Percentiles rank a stretch among this genome's conserved stretches.
Conservation (phyloP, 805 yeast species). For the Nakazawaea holstii region DNA sequence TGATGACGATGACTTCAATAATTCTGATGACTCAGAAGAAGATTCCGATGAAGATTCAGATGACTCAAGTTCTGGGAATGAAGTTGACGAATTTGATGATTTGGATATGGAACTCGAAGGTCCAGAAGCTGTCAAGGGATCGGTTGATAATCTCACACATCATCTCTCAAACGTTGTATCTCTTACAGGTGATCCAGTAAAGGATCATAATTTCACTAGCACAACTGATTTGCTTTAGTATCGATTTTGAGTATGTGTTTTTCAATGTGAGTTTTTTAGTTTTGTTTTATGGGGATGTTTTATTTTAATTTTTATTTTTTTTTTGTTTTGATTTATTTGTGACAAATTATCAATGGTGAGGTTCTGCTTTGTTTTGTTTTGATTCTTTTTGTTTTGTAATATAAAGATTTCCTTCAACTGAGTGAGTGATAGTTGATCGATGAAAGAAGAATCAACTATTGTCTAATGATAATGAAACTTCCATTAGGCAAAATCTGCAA, state of each 20-base stretch:
- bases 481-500: no score
- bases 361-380: neutral
- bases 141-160: slow-evolving; percentile 1
- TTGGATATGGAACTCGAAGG: slow-evolving; percentile 6
- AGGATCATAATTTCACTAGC: slow-evolving; percentile 7
- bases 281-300: neutral
- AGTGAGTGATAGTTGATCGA: no score
- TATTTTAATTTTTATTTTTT: slow-evolving; percentile 19
- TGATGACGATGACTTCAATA: slow-evolving; percentile 33
- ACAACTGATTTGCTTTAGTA: slow-evolving; percentile 14
- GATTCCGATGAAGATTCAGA: slow-evolving; percentile 14
- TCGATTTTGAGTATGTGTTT: slow-evolving; percentile 8
- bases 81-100: slow-evolving; percentile 14
- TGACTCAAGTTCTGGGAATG: slow-evolving; percentile 14
- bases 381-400: no score
- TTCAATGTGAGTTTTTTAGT: slow-evolving; percentile 17
- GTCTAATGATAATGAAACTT: no score
- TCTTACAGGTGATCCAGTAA: slow-evolving; percentile 5
- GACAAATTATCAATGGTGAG: neutral
- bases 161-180: neutral
- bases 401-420: no score
- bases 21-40: slow-evolving; percentile 33
- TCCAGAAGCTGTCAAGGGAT: neutral
- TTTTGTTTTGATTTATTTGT: neutral
- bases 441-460: no score